Percentiles rank a stretch among this genome's conserved stretches.
phyloP scores from a whole-genome alignment of 2,329 filamentous ascomycete species.

The Aspergillus ochraceoroseus region DNA sequence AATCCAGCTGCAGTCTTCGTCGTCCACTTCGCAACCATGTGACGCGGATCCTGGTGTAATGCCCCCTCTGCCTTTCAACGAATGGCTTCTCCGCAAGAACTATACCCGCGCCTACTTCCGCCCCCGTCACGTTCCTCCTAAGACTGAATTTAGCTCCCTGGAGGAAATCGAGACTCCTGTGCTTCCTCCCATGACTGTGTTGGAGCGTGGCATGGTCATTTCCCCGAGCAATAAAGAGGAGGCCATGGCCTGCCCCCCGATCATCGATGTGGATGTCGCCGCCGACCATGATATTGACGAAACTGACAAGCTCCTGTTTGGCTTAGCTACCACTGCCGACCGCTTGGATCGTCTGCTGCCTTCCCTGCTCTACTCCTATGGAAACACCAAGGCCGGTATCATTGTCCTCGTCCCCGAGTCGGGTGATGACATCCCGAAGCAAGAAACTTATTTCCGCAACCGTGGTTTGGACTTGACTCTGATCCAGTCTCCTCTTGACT shows the following conservation, averaged over 20 bases:
- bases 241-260: constrained; percentile 37
- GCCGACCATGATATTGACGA: constrained; percentile 39
- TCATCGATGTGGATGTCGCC: constrained; percentile 41
- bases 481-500: constrained; percentile 39
- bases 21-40: constrained; percentile 26
- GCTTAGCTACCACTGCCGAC: constrained; percentile 42
- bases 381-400: constrained; percentile 39
- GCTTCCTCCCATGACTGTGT: constrained; percentile 35
- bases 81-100: constrained; percentile 44
- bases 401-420: constrained; percentile 42
- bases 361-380: constrained; percentile 42
- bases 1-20: constrained; percentile 23
- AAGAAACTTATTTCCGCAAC: constrained; percentile 42
- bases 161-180: constrained; percentile 39
- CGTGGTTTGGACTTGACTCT: constrained; percentile 41
- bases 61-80: constrained; percentile 37
- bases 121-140: constrained; percentile 34
- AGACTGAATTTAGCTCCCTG: constrained; percentile 38
- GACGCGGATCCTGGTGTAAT: constrained; percentile 33
- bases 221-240: constrained; percentile 32
- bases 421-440: constrained; percentile 37
- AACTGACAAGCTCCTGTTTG: constrained; percentile 41
- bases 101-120: constrained; percentile 43
- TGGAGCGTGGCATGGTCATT: constrained; percentile 40
- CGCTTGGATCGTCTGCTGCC: constrained; percentile 40